A percentile compares a stretch with the other conserved stretches of the same genome.
phyloP scores from a whole-genome alignment of 441 rosid species.

The Eugenia klotzschiana region DNA sequence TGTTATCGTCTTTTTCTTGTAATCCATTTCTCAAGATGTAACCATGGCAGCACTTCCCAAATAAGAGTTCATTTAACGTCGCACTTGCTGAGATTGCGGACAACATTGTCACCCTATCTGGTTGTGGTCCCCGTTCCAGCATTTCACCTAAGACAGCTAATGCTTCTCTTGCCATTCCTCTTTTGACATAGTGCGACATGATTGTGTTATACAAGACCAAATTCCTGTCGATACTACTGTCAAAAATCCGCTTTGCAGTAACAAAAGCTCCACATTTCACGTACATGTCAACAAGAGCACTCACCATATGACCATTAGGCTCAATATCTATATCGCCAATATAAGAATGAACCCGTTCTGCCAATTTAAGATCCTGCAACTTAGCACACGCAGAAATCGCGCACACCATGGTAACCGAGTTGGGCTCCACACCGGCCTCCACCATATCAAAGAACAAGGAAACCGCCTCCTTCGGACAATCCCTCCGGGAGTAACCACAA shows the following conservation, averaged over 20 bases:
- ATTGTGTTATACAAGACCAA: conserved; percentile 49
- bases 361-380: conserved; percentile 40
- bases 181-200: conserved; percentile 43
- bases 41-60: conserved; percentile 46
- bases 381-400: conserved; percentile 56
- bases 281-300: conserved; percentile 67
- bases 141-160: conserved; percentile 31
- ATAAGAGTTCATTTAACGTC: conserved; percentile 17
- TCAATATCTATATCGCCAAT: conserved; percentile 22
- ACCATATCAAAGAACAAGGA: conserved; percentile 48
- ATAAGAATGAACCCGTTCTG: conserved; percentile 29
- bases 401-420: conserved; percentile 55
- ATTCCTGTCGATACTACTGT: conserved; percentile 22
- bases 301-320: conserved; percentile 32
- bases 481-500: conserved; percentile 42
- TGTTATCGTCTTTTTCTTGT: conserved; percentile 31
- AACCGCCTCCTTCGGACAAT: conserved; percentile 34
- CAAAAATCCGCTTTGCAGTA: conserved; percentile 36
- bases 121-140: conserved; percentile 22
- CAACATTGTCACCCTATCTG: conserved; percentile 48
- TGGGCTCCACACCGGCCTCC: conserved; percentile 31
- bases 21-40: conserved; percentile 51
- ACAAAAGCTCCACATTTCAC: conserved; percentile 52
- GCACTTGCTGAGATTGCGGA: conserved; percentile 51
- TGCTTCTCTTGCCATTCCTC: conserved; percentile 42